Evolutionary conservation across 2,329 filamentous ascomycete genomes (phyloP).

Genomic region (Aspergillus sp.): DNA sequence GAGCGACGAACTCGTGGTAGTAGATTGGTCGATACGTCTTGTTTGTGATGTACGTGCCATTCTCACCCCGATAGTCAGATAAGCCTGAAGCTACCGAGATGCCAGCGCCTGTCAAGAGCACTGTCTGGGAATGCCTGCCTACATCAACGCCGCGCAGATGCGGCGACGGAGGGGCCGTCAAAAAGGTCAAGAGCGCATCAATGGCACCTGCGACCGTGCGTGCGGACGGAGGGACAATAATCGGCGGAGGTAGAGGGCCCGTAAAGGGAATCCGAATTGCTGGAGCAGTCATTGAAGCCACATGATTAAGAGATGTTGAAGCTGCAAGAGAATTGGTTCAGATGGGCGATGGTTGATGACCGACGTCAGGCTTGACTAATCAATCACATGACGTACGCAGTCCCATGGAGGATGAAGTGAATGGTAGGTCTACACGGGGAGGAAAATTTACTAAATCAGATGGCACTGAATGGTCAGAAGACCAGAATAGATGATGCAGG

Average conservation of each 20-base stretch:
- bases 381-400: background rate
- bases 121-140: constrained; percentile 56
- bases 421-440: too few species aligned
- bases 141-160: constrained; percentile 48
- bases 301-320: constrained; percentile 10
- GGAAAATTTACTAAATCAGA: too few species aligned
- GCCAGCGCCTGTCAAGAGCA: constrained; percentile 78
- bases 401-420: too few species aligned
- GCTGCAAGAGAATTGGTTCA: background rate
- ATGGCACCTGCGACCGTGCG: constrained; percentile 71
- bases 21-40: constrained; percentile 89
- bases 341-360: background rate
- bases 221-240: constrained; percentile 72
- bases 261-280: constrained; percentile 91
- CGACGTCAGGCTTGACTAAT: background rate
- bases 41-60: constrained; percentile 92
- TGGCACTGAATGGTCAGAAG: too few species aligned
- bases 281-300: constrained; percentile 63
- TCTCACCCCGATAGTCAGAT: constrained; percentile 85
- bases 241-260: constrained; percentile 73
- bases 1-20: constrained; percentile 81
- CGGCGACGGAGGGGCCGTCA: constrained; percentile 61
- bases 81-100: constrained; percentile 91
- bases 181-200: constrained; percentile 73
- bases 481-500: too few species aligned